Percentiles rank a stretch among this genome's conserved stretches.
Conservation (phyloP, 108 stramenopile genomes). For the Chaetoceros muelleri region DNA sequence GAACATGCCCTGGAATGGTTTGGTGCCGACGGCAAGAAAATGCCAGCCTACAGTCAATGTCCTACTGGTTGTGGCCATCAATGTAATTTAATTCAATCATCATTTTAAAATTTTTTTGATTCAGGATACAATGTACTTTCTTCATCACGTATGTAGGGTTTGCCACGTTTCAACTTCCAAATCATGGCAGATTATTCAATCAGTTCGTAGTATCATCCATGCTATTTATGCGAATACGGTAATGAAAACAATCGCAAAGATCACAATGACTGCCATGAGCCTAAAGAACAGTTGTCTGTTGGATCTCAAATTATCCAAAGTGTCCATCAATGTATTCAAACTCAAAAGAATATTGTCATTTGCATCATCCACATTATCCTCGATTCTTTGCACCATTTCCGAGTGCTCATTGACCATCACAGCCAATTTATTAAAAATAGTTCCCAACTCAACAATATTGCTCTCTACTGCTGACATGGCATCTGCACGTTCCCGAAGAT, state of each 20-base stretch:
- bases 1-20: conserved; percentile 72
- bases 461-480: conserved; percentile 78
- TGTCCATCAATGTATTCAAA: conserved; percentile 65
- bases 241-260: conserved; percentile 79
- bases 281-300: conserved; percentile 56
- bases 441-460: conserved; percentile 80
- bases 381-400: conserved; percentile 83
- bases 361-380: conserved; percentile 87
- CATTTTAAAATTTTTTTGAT: not conserved
- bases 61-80: conserved; percentile 80
- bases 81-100: conserved; percentile 48
- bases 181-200: too few species aligned
- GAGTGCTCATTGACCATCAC: conserved; percentile 82
- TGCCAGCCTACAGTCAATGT: too few species aligned
- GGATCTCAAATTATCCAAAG: conserved; percentile 59
- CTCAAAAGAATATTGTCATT: conserved; percentile 65
- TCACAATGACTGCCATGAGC: conserved; percentile 59
- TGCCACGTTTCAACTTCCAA: too few species aligned
- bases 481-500: conserved; percentile 70
- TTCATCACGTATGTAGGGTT: too few species aligned
- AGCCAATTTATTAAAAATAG: conserved; percentile 79
- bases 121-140: too few species aligned
- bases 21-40: conserved; percentile 27
- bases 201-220: too few species aligned
- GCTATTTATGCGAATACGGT: conserved; percentile 83